Evolutionary conservation across 345 rosid species (phyloP), one percentile per base, ranked within the genome.

Genomic region (Laguncularia racemosa): DNA sequence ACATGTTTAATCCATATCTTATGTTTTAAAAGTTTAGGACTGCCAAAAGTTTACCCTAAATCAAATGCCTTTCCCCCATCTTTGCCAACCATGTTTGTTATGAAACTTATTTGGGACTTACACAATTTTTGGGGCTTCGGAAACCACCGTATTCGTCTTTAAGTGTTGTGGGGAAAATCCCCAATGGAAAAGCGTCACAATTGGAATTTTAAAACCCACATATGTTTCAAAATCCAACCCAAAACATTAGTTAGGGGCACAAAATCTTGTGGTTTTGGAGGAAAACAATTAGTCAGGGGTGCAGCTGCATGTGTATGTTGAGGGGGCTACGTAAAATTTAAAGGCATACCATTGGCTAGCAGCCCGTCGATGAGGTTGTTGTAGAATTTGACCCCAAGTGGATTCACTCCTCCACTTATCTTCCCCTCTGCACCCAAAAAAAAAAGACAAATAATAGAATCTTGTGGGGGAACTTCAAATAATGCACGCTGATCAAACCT

Each of bases 61-160:
- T 16, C 20, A 51, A 3, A 20, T 51, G 0, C 20, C n/a, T 13
- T 12, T 15, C 3, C 16, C 8, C 26, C 2, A 50, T 50, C 3
- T 16, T 12, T 50, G 13, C 28, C 28, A 2, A 23, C 5, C 28
- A 23, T 23, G 28, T 23, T 23, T 0, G 4, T 23, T n/a, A n/a
- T n/a, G n/a, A 17, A 19, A 18, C 26, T 19, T 18, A 5, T 17
- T 3, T 50, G 12, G 53, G 13, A 43, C 80, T 78, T 74, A 78
- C 89, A 76, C 61, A 50, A 68, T 61, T 51, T n/a, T 68, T 44
- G 40, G 80, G 72, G 46, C 81, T 84, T 51, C 71, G 55, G 46
- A 84, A 78, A 48, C 89, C 89, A 21, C 62, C 72, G 26, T 81
- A 84, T 52, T 84, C 86, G 40, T 81, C 86, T 65, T 81, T 77